These are phyloP conservation scores for Perkinsus chesapeaki DNA, from an alignment of 169 alveolate genomes.

Conservation along the genomic window DNA sequence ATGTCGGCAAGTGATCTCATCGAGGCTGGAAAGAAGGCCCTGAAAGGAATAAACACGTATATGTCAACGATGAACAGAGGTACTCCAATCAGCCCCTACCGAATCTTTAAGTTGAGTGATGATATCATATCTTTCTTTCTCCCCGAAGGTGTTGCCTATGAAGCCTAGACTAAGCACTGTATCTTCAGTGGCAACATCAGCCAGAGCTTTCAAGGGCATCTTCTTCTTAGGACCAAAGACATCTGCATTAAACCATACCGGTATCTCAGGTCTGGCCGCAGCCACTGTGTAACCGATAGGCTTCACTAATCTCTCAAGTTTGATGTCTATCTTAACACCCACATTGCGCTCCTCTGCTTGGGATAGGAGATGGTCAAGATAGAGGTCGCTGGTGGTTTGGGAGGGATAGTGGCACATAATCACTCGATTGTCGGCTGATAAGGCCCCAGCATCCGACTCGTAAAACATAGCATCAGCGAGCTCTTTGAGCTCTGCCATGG, in stretches of 20 bases:
- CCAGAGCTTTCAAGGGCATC: background rate
- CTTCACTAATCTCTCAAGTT: background rate
- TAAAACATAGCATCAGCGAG: background rate
- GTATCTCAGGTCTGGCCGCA: background rate
- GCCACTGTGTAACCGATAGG: background rate
- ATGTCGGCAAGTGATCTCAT: background rate
- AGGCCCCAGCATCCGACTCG: background rate
- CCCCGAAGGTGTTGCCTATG: background rate
- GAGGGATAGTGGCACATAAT: background rate
- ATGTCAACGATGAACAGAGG: background rate
- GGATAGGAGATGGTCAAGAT: background rate
- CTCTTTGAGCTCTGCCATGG: background rate
- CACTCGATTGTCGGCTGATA: background rate
- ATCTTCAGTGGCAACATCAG: background rate
- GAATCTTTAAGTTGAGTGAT: background rate
- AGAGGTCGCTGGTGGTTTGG: background rate
- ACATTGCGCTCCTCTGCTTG: background rate
- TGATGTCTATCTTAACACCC: background rate
- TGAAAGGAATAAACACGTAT: background rate
- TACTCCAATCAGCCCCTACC: background rate
- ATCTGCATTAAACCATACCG: background rate
- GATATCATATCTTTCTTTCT: background rate
- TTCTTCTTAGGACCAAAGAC: background rate
- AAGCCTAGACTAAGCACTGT: background rate
- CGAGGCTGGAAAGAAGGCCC: background rate